Evolutionary conservation across 352 stramenopile genomes (phyloP), one percentile per base, ranked within the genome.

Genomic region (Blastocystis sp.): DNA sequence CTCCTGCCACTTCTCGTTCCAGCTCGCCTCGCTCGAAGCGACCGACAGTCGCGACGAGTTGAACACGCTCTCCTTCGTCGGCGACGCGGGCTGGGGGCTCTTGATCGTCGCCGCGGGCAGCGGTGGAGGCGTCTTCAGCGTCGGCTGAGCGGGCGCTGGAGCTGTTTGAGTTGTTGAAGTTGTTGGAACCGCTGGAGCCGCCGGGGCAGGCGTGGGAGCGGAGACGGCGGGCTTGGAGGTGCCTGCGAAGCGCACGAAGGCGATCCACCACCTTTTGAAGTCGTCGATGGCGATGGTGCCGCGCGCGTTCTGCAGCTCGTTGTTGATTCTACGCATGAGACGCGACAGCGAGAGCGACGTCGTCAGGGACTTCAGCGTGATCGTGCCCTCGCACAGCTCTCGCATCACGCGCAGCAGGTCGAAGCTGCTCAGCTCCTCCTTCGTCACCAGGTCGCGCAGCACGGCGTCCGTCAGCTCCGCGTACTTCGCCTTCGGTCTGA

Each of bases 1-100:
- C 12, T 69, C 70, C 74, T 85, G 74, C 74, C 74, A 85, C 12
- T 45, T 24, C 21, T 85, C 74, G 41, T 85, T 85, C 74, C 74
- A 85, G 13, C 9, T 85, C 6, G 50, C 33, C n/a, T 51, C 21
- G 3, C 3, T 51, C 1, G 2, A n/a, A 3, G 50, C 51, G 4
- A 55, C 26, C 2, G 74, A 85, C 24, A 85, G 26, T 26, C 74
- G 19, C n/a, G 19, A 13, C 4, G 33, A 33, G 41, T 69, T 85
- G 26, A 85, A n/a, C 51, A 55, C 9, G 10, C 16, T 63, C 9
- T 77, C 74, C 35, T 31, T 19, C 29, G 67, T 67, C 35, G 21
- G 26, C 29, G 61, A 62, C 55, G 26, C 1, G 51, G 51, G 9
- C 12, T 37, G 29, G 1, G 12, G 29, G 12, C 10, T 55, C 31